Evolutionary conservation across 306 rosid genomes (phyloP), one percentile per base, ranked within the genome.

Genomic region (Begonia loranthoides): DNA sequence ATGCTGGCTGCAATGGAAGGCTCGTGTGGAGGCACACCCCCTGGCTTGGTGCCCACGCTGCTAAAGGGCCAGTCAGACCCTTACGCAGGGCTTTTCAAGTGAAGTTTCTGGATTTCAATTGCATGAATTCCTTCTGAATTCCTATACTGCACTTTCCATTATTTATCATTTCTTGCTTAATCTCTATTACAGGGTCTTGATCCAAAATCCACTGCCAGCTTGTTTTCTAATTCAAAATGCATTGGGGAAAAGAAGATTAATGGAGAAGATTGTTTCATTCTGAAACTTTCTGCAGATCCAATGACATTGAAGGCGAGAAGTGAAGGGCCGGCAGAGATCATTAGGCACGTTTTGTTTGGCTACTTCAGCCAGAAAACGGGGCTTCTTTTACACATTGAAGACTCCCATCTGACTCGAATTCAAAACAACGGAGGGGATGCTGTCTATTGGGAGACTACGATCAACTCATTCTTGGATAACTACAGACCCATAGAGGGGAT

Each of bases 351-450:
- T 58, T 60, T 79, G 59, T 79, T 75, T 12, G 86, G 86, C 48
- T 79, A 79, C 79, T 79, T 79, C 55, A 79, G 86, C 67, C 86
- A 79, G 74, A 79, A 75, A 72, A 75, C 86, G 4, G 86, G 86
- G 40, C 82, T 75, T 56, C 79, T 79, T 14, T 61, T 75, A 62
- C 86, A 75, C 74, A 60, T 79, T 61, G 86, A 79, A 61, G 86
- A 79, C 56, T 75, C 86, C 44, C 86, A 79, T 66, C 62, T 79
- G 74, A 75, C 81, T 33, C 79, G 86, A 13, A 75, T 79, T 69
- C 79, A 79, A 59, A 75, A 75, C 65, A 79, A 75, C 17, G 81
- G 86, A 50, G 81, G 81, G 4, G 86, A 79, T 40, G 86, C 81
- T 4, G 81, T 75, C 2, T 79, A 75, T 49, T 79, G 86, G 86